Percentiles rank a stretch among this genome's conserved stretches.
Evolutionary conservation across 768 basidiomycete species (phyloP).

Genomic region (Leccinum truebloodii): DNA sequence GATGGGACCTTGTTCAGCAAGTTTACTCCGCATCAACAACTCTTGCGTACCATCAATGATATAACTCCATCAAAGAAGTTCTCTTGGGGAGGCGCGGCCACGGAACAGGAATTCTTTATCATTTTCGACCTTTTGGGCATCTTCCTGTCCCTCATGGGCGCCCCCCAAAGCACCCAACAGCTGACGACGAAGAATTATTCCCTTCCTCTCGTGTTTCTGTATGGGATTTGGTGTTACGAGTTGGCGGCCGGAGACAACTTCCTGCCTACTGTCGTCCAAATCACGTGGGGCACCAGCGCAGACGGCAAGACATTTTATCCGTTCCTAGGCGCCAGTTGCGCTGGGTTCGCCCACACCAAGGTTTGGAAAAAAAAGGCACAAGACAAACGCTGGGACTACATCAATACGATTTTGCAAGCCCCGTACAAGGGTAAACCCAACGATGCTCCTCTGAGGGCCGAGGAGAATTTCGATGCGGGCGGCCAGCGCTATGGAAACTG

Average conservation of each 20-base stretch:
- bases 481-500: neutral
- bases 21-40: neutral
- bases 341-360: neutral
- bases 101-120: neutral
- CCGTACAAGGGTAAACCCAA: neutral
- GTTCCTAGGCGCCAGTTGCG: neutral
- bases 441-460: neutral
- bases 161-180: neutral
- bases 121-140: neutral
- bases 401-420: neutral
- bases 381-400: neutral
- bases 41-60: neutral
- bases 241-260: neutral
- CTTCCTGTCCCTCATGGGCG: neutral
- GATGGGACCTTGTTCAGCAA: neutral
- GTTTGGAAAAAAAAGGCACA: neutral
- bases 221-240: neutral
- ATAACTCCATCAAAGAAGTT: neutral
- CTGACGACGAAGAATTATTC: neutral
- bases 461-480: too few relatives aligned
- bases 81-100: neutral
- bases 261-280: neutral
- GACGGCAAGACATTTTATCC: neutral
- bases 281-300: neutral
- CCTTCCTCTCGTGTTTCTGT: neutral